Evolutionary conservation across 1,284 basidiomycete species (phyloP).

Genomic region (Bjerkandera adusta): DNA sequence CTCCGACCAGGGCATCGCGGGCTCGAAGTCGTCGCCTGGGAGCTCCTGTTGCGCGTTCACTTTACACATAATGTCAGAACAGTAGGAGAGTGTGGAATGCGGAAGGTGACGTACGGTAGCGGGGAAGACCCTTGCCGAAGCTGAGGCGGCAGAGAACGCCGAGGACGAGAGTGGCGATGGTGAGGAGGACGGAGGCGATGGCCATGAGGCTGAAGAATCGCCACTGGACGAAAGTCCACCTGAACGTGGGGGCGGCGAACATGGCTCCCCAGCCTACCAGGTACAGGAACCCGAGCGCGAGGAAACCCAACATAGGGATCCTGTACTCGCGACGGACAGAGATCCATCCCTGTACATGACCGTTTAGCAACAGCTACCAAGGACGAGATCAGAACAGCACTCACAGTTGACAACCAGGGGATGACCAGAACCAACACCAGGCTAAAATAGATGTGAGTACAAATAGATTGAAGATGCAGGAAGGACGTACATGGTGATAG

Average conservation of each 20-base stretch:
- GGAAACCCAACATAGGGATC: slow-evolving; percentile 58
- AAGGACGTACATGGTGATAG: slow-evolving; percentile 49
- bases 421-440: slow-evolving; percentile 38
- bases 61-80: slow-evolving; percentile 26
- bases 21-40: slow-evolving; percentile 47
- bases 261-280: slow-evolving; percentile 67
- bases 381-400: slow-evolving; percentile 19
- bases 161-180: slow-evolving; percentile 51
- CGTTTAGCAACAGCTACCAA: background rate
- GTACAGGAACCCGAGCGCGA: slow-evolving; percentile 57
- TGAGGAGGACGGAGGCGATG: slow-evolving; percentile 54
- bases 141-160: slow-evolving; percentile 68
- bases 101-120: slow-evolving; percentile 51
- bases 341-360: slow-evolving; percentile 60
- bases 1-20: slow-evolving; percentile 29
- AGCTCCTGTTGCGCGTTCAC: slow-evolving; percentile 57
- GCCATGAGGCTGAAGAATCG: slow-evolving; percentile 69
- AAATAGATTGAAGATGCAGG: too few species aligned
- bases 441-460: slow-evolving; percentile 38
- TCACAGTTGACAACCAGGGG: slow-evolving; percentile 64
- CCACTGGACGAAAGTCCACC: slow-evolving; percentile 75
- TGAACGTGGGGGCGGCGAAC: slow-evolving; percentile 70
- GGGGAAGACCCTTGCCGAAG: slow-evolving; percentile 70
- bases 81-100: background rate
- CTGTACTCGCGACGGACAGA: slow-evolving; percentile 65